A percentile compares a stretch with the other conserved stretches of the same genome.
phyloP scores from a whole-genome alignment of 1,284 basidiomycete genomes.

The Puccinia novopanici region DNA sequence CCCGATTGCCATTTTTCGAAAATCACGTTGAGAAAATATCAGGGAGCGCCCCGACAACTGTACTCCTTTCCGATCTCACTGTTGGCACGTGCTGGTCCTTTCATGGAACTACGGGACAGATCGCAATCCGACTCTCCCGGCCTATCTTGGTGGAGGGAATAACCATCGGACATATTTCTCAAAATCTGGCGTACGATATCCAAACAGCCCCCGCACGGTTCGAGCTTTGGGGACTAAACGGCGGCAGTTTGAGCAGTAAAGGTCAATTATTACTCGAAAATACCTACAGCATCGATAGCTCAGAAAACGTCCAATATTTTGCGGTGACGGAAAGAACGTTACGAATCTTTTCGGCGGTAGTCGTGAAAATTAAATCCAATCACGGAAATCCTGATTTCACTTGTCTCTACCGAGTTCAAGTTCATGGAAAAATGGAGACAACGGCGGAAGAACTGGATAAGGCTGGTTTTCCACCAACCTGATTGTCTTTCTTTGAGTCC shows the following conservation, averaged over 20 bases:
- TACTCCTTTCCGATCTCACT: neutral
- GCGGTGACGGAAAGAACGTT: neutral
- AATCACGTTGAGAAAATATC: neutral
- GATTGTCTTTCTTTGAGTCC: neutral
- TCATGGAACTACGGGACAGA: constrained; percentile 5
- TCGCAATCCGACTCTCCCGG: neutral
- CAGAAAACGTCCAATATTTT: neutral
- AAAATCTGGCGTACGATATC: constrained; percentile 11
- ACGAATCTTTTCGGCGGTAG: neutral
- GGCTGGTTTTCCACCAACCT: neutral
- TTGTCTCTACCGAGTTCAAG: constrained; percentile 15
- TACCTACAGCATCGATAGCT: neutral
- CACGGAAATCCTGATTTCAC: constrained; percentile 1
- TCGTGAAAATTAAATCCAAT: constrained; percentile 29
- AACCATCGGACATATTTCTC: constrained; percentile 8
- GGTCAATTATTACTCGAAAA: neutral
- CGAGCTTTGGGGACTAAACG: constrained; percentile 19
- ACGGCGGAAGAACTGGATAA: neutral
- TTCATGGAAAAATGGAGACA: neutral
- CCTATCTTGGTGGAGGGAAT: neutral
- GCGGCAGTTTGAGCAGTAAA: neutral
- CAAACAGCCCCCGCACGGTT: constrained; percentile 4
- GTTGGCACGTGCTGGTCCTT: constrained; percentile 25
- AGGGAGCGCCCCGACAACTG: neutral
- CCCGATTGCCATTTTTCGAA: neutral